These are phyloP conservation scores for Calocybe indica DNA, from an alignment of 768 basidiomycete species.

Conservation along the genomic window DNA sequence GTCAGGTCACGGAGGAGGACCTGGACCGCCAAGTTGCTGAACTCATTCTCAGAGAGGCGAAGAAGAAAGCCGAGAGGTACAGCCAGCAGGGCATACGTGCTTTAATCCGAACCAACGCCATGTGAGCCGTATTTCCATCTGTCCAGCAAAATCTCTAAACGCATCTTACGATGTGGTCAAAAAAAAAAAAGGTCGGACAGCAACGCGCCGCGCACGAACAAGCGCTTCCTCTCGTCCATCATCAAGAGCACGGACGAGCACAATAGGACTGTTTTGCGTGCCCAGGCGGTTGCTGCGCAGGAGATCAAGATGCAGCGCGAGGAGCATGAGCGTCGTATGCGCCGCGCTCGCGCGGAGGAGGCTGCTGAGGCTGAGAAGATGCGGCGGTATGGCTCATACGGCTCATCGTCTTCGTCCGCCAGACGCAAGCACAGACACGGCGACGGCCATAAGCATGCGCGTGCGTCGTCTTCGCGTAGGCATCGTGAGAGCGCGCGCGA, in stretches of 20 bases:
- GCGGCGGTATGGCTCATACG: conserved; percentile 19
- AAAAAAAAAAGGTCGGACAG: conserved; percentile 46
- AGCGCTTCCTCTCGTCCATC: conserved; percentile 78
- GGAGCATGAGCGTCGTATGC: conserved; percentile 59
- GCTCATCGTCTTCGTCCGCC: conserved; percentile 4
- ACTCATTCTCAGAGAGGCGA: conserved; percentile 88
- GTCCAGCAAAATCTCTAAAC: no score
- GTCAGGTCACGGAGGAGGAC: conserved; percentile 69
- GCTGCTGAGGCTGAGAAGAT: conserved; percentile 63
- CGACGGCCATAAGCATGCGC: no score
- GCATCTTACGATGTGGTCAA: not conserved
- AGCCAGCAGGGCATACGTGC: conserved; percentile 72
- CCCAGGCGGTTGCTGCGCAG: conserved; percentile 67
- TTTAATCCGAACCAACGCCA: conserved; percentile 52
- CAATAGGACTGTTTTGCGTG: conserved; percentile 76
- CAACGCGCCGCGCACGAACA: conserved; percentile 75
- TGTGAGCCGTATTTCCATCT: conserved; percentile 26
- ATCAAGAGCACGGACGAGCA: conserved; percentile 95
- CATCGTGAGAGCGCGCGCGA: conserved; percentile 18
- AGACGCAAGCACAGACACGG: conserved; percentile 12
- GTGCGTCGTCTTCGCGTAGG: not conserved
- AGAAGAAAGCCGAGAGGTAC: conserved; percentile 83
- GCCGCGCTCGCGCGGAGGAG: conserved; percentile 67
- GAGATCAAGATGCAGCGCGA: conserved; percentile 64
- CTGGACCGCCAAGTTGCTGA: conserved; percentile 91